These are phyloP conservation scores for Neoscytalidium dimidiatum DNA, from an alignment of 2,329 filamentous ascomycete genomes.

Conservation along the genomic window DNA sequence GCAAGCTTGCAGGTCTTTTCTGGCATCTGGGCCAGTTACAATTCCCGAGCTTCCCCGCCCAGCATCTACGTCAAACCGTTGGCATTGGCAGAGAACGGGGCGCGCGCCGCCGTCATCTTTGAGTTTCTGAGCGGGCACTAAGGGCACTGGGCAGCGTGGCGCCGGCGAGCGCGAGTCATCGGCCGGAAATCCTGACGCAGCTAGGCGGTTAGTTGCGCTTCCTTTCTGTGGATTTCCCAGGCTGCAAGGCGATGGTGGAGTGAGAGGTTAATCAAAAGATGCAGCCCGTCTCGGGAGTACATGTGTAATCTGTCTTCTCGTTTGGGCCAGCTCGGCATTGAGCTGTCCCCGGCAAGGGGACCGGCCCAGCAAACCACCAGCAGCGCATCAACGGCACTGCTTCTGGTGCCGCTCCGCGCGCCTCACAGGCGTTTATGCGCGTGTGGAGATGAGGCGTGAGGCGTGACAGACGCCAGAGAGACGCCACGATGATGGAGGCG, in stretches of 20 bases:
- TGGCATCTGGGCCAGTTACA: not conserved
- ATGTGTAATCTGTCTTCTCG: not conserved
- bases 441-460: constrained; percentile 11
- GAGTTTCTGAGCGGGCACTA: not conserved
- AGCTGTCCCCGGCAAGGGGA: not conserved
- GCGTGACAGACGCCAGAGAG: not conserved
- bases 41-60: constrained; percentile 1
- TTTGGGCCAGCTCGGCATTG: not conserved
- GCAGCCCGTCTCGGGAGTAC: not conserved
- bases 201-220: not conserved
- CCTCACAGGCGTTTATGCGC: not conserved
- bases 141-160: not conserved
- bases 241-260: not conserved
- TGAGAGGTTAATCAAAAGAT: not conserved
- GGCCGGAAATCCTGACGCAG: not conserved
- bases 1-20: not conserved
- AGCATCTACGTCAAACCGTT: constrained; percentile 9
- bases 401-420: not conserved
- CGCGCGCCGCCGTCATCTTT: not conserved
- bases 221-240: not conserved
- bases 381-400: not conserved
- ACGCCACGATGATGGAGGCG: constrained; percentile 4
- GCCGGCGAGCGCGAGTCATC: not conserved
- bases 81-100: not conserved
- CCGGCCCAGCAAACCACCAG: not conserved